These are phyloP conservation scores for Aurantiochytrium sp. DNA, from an alignment of 108 stramenopile genomes.

Conservation along the genomic window DNA sequence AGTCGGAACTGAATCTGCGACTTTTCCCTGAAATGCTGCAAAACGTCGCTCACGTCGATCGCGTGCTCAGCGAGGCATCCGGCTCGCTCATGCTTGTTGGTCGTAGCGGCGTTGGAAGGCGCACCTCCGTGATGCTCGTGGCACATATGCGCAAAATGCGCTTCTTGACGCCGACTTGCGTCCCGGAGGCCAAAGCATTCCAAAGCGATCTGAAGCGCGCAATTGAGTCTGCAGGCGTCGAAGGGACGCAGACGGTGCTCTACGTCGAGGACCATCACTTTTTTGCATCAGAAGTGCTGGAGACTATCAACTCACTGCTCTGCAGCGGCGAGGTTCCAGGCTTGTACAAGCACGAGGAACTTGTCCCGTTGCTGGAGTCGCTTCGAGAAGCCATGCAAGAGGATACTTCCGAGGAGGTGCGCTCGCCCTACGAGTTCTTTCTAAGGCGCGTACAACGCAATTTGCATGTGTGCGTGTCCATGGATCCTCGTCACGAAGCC, in stretches of 20 bases:
- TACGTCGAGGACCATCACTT: slow-evolving; percentile 52
- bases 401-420: slow-evolving; percentile 19
- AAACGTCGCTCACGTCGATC: slow-evolving; percentile 55
- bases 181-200: slow-evolving; percentile 28
- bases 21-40: slow-evolving; percentile 37
- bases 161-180: slow-evolving; percentile 31
- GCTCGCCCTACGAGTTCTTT: slow-evolving; percentile 50
- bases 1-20: slow-evolving; percentile 40
- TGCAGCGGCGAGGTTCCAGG: slow-evolving; percentile 53
- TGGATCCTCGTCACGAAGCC: slow-evolving; percentile 39
- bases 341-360: slow-evolving; percentile 51
- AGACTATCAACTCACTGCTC: slow-evolving; percentile 51
- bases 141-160: slow-evolving; percentile 46
- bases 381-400: slow-evolving; percentile 46
- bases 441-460: slow-evolving; percentile 31
- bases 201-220: slow-evolving; percentile 43
- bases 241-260: slow-evolving; percentile 34
- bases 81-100: slow-evolving; percentile 56
- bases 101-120: slow-evolving; percentile 48
- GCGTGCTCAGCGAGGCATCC: slow-evolving; percentile 48
- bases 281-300: slow-evolving; percentile 38
- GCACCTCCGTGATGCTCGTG: slow-evolving; percentile 33
- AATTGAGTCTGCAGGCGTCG: slow-evolving; percentile 43
- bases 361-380: slow-evolving; percentile 38
- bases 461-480: slow-evolving; percentile 41